Base-by-base conservation (phyloP, 176 grass and related monocot species). In the Eleusine indica region DNA sequence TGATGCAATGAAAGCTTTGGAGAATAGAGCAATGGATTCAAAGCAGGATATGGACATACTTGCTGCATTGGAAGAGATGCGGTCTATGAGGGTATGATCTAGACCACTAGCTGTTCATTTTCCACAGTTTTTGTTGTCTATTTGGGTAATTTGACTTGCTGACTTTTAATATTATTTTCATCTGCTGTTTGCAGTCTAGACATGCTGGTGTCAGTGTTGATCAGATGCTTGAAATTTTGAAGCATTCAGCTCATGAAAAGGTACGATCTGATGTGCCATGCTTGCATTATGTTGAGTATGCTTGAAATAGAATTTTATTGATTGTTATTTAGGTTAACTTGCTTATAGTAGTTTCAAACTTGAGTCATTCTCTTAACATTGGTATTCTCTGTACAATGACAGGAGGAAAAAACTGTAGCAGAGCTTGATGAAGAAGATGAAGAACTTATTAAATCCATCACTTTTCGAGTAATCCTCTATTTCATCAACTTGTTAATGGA, bases 351-450 rank as follows among this genome's bases (percentile, higher is more conserved):
- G 57, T 56, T 81, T 22, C 41, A 35, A 65, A 9, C 62, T 12
- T 41, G 56, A 80, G 58, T 68, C 66, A 44, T 22, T 54, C 28
- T 89, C 32, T 69, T 29, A 79, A 87, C 29, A 75, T 75, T 7
- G 25, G 14, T 83, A 84, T 82, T 86, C 42, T 47, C 18, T 75
- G 7, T 72, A 12, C 48, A 65, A 49, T 87, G n/a, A 62, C 68
- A 94, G 90, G 95, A 89, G 66, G 83, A 83, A 73, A 89, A 83
- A 80, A 81, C 74, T 63, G 80, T 74, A 80, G 95, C 91, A 78
- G 95, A 97, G 32, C 80, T 94, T 67, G 95, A 97, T 78, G 82
- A 94, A 78, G 81, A 91, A 97, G 95, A 97, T 28, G 95, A 97
- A 80, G 80, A 80, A 75, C 79, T 94, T 63, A 97, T 97, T 71